Percentiles rank a stretch among this genome's conserved stretches.
phyloP scores from a whole-genome alignment of 139 green algal genomes.

The Bryopsis sp. region DNA sequence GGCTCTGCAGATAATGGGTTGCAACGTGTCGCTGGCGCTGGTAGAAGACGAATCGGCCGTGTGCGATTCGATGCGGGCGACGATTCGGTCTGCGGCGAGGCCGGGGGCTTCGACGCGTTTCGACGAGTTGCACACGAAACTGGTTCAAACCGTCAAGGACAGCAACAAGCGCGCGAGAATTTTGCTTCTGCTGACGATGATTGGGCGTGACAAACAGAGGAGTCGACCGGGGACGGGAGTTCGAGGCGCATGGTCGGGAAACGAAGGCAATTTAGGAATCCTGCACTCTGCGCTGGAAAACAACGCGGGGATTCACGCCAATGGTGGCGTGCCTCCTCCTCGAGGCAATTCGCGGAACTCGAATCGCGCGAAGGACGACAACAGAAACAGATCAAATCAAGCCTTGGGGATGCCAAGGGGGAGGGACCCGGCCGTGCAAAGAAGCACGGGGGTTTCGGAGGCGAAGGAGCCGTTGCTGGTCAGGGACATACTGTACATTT shows the following conservation, averaged over 20 bases:
- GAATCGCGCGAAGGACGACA: too few relatives aligned
- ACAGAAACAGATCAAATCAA: too few relatives aligned
- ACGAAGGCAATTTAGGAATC: too few relatives aligned
- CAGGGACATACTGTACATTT: slow-evolving; percentile 67
- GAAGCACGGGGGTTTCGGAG: too few relatives aligned
- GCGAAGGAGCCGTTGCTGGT: slow-evolving; percentile 77
- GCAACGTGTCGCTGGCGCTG: background rate
- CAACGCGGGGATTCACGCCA: too few relatives aligned
- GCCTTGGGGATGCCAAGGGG: too few relatives aligned
- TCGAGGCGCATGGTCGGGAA: too few relatives aligned
- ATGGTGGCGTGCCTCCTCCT: too few relatives aligned
- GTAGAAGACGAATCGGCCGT: background rate
- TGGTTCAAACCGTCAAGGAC: background rate
- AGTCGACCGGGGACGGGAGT: background rate
- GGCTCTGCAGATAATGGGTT: background rate
- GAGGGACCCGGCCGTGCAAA: too few relatives aligned
- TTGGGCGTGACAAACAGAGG: background rate
- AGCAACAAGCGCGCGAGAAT: background rate
- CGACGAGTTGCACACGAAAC: background rate
- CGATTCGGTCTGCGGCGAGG: background rate
- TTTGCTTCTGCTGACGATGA: background rate
- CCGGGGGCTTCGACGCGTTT: background rate
- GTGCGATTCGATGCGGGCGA: background rate
- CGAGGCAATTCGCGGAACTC: too few relatives aligned
- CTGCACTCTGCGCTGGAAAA: too few relatives aligned